Base-by-base conservation (phyloP, 345 rosid species). In the Salix brachista region DNA sequence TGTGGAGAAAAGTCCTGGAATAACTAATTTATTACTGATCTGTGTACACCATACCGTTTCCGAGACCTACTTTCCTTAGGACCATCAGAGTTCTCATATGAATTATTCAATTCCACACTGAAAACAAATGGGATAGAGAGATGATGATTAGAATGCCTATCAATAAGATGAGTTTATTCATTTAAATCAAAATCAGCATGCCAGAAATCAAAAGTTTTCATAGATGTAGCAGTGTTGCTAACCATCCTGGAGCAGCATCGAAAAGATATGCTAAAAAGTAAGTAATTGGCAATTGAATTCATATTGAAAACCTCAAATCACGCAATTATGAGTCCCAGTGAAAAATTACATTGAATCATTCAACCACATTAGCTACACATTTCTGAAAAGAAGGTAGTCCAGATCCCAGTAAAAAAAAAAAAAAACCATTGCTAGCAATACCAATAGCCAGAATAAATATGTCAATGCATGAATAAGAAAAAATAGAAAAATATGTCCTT, bases 61-160 rank as follows among this genome's bases (percentile, higher is more conserved):
- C 67, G 74, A 44, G 80, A 82, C 72, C 81, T 77, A 70, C 71
- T 34, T 58, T 80, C 88, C 76, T 83, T 75, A 6, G 68, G 30
- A 71, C 41, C 58, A 65, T 83, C 86, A 8, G 80, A 80, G 68
- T 83, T 80, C 64, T 69, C 85, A 70, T 73, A 76, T 21, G 84
- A 79, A 32, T 80, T 87, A 72, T 81, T 79, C 32, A 85, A 72
- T 37, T 82, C 83, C 62, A 44, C 67, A 61, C 91, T 86, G 80
- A 19, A 66, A 70, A 69, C 32, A 14, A 5, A 69, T 50, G 23
- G 28, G 62, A n/a, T 23, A 39, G 69, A 32, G 14, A 54, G 39
- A 66, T 28, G 44, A 30, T 21, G 25, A 71, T 44, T 4, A 74
- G 67, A 16, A 52, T 16, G 17, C 8, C 69, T 10, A 16, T n/a